Base-by-base conservation (phyloP, 306 rosid species). In the Canavalia ensiformis region DNA sequence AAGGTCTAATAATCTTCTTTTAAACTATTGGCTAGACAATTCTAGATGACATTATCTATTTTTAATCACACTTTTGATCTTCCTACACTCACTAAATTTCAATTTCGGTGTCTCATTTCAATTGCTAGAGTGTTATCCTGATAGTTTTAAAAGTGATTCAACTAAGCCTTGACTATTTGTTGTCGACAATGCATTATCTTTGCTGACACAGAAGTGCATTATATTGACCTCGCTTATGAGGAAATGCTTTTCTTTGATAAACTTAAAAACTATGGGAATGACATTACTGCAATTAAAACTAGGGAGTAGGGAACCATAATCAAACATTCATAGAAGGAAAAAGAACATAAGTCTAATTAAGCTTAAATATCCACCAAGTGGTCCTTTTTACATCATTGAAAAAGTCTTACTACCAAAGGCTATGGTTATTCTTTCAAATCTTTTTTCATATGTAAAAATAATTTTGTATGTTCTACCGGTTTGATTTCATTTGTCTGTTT, bases 201-300 rank as follows among this genome's bases (percentile, higher is more conserved):
- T 60, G 70, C 49, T 33, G 49, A 37, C 42, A 51, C 13, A 50
- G 50, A 51, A 65, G n/a, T 49, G 6, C 31, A 39, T 6, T 68
- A 18, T 78, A 13, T 67, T 78, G 75, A n/a, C 68, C 68, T 79
- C 42, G 66, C 28, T 78, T 30, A 41, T 0, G 4, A 29, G 45
- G 46, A 54, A 67, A 76, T 49, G 57, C n/a, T 18, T 63, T 52
- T 42, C 46, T 52, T 44, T 0, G 25, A 55, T 55, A 9, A 55
- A 25, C 34, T 54, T 54, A n/a, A n/a, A n/a, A 54, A 54, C 30
- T 54, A 54, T 13, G 59, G 31, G 59, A 18, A 18, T 54, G 18
- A 54, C 59, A 54, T 54, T 54, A 18, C 31, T n/a, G 59, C 59
- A 54, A 54, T 5, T 54, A 6, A 54, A 54, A 54, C 0, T 54